Evolutionary conservation across 2,329 filamentous ascomycete genomes (phyloP).

Genomic region (Chrysoporthe deuterocubensis): DNA sequence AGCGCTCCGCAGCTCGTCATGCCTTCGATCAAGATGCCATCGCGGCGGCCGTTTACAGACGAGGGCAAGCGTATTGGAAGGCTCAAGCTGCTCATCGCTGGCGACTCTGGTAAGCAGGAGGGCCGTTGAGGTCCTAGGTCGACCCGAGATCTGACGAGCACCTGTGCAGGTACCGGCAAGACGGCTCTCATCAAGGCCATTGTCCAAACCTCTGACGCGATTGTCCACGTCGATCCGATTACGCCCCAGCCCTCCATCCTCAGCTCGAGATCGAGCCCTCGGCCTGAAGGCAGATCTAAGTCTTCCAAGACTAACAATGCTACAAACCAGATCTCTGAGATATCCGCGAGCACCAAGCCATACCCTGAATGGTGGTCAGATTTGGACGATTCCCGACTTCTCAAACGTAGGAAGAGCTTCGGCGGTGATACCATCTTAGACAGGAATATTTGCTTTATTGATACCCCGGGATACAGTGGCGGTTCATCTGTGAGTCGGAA

Average conservation of each 20-base stretch:
- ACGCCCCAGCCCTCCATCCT: constrained; percentile 36
- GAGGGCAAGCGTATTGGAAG: constrained; percentile 81
- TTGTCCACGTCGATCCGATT: constrained; percentile 86
- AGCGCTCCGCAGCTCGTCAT: constrained; percentile 85
- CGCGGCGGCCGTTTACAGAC: constrained; percentile 86
- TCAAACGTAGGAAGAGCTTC: constrained; percentile 69
- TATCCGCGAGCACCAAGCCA: constrained; percentile 79
- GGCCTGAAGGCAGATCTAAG: constrained; percentile 25
- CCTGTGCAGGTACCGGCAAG: constrained; percentile 74
- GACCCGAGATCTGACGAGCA: constrained; percentile 20
- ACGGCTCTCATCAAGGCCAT: constrained; percentile 88
- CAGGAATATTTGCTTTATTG: constrained; percentile 91
- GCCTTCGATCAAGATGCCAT: constrained; percentile 93
- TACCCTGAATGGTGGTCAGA: constrained; percentile 92
- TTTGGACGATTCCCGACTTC: constrained; percentile 63
- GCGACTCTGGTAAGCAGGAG: constrained; percentile 65
- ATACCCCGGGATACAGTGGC: constrained; percentile 70
- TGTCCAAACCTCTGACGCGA: constrained; percentile 83
- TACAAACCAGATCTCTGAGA: constrained; percentile 61
- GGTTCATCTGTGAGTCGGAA: constrained; percentile 53
- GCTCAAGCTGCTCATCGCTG: constrained; percentile 86
- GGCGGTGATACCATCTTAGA: constrained; percentile 82
- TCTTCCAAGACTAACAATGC: constrained; percentile 33
- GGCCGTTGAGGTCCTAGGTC: neutral
- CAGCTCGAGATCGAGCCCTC: constrained; percentile 33